Base-by-base conservation (phyloP, 139 green algal species). In the Tetratostichococcus sp. region DNA sequence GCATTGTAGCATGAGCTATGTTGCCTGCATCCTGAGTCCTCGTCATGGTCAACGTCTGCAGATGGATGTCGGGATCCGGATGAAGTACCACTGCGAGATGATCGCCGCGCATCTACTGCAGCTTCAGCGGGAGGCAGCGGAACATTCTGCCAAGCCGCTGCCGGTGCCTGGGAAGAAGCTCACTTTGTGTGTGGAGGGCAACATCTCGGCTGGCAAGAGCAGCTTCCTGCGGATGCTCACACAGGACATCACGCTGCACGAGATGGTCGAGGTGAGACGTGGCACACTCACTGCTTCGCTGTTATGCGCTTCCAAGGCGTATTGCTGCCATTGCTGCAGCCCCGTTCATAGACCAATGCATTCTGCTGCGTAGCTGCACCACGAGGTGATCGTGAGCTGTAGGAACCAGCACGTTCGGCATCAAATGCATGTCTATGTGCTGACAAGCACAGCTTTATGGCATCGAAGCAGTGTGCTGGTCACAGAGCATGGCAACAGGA, bases 171-270 rank as follows among this genome's bases (percentile, higher is more conserved):
- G 26, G 50, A 59, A 32, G 65, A 65, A 80, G 25, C 80, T 99
- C 8, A 99, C 93, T 0, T 86, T 99, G 34, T 93, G 88, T 67
- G 91, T 99, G 28, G 95, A 99, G 83, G 95, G 95, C 35, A 99
- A 99, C 84, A 98, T 99, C 82, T 88, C 86, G 35, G 90, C 92
- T 31, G 95, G 95, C 43, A 99, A 99, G 81, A 91, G 79, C 71
- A 98, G 94, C 23, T 98, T 98, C 76, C 86, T 99, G 70, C 66
- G 85, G 14, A 85, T 90, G 30, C 65, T 91, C 11, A 35, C 69
- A 1, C 79, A 35, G 16, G 35, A 50, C 1, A 39, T 84, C 22
- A 43, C 79, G 30, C 67, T 94, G 43, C 77, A 80, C 42, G 83
- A 91, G 25, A 65, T 90, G 0, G 74, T 92, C 65, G 78, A 91